Percentiles rank a stretch among this genome's conserved stretches.
These are phyloP conservation scores for Pythium scleroteichum DNA, from an alignment of 352 stramenopile species.

Conservation along the genomic window DNA sequence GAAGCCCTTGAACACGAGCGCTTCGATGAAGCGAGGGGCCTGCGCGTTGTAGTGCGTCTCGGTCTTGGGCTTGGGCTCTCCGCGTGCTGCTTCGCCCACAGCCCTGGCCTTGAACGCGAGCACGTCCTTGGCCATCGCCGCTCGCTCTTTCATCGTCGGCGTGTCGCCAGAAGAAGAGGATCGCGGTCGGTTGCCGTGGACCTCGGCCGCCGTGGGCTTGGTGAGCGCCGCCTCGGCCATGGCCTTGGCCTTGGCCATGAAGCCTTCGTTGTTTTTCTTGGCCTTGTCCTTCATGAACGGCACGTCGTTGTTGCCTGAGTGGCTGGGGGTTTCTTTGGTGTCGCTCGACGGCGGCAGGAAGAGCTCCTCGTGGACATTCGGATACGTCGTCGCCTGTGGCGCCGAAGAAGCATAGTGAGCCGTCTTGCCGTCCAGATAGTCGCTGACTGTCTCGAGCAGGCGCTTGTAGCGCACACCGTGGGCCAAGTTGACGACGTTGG, in stretches of 20 bases:
- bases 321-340: background rate
- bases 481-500: conserved; percentile 40
- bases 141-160: background rate
- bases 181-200: background rate
- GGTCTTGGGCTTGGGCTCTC: conserved; percentile 10
- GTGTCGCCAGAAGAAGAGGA: background rate
- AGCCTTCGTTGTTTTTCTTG: background rate
- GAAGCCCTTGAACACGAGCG: conserved; percentile 28
- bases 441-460: conserved; percentile 46
- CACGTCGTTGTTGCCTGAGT: too few relatives aligned
- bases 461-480: conserved; percentile 46
- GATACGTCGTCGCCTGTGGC: conserved; percentile 44
- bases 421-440: conserved; percentile 32
- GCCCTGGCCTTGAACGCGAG: background rate
- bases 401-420: conserved; percentile 36
- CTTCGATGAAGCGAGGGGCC: conserved; percentile 16
- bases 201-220: background rate
- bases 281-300: conserved; percentile 1
- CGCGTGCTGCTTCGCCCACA: background rate
- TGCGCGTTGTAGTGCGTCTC: background rate
- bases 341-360: too few relatives aligned
- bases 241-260: conserved; percentile 1
- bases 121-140: background rate
- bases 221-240: background rate
- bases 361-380: conserved; percentile 33